Conservation (phyloP, 305 asterid species). For the Fraxinus baroniana region DNA sequence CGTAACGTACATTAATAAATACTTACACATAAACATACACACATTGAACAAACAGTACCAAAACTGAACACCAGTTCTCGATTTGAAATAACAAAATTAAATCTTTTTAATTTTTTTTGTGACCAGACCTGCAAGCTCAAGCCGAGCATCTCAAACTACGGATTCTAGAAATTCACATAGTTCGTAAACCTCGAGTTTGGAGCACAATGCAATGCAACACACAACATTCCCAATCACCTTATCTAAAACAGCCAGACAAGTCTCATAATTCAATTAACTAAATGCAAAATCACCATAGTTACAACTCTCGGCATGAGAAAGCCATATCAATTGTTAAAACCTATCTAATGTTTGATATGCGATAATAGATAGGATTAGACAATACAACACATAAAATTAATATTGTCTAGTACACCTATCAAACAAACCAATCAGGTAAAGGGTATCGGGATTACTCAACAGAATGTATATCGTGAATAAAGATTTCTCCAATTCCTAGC, state of each 20-base stretch:
- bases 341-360: background rate
- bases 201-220: background rate
- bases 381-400: background rate
- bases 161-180: background rate
- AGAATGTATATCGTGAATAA: background rate
- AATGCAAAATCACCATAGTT: background rate
- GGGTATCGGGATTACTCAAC: background rate
- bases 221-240: background rate
- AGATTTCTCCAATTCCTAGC: constrained; percentile 5
- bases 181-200: background rate
- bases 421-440: background rate
- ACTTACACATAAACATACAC: background rate
- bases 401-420: background rate
- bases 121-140: background rate
- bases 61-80: background rate
- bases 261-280: background rate
- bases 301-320: background rate
- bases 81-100: background rate
- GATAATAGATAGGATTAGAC: background rate
- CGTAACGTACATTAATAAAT: background rate
- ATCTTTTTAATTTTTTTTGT: background rate
- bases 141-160: background rate
- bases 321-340: background rate
- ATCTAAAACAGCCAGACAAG: background rate
- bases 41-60: background rate